Base-by-base conservation (phyloP, 192 early-diverging fungal genomes). In the Entophlyctis helioformis region DNA sequence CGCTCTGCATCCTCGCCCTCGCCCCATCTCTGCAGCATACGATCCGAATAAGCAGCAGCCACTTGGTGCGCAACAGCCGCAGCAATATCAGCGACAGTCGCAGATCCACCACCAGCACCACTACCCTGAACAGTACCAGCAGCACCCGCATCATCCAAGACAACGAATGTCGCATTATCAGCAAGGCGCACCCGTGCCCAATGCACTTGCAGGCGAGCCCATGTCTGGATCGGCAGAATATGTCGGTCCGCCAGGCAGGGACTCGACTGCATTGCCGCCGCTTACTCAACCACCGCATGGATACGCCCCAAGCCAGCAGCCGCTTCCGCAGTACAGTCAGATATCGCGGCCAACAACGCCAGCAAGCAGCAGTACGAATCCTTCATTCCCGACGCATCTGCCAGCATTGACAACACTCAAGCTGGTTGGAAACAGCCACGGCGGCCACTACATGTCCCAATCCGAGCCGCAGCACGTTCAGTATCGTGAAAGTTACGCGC, bases 141-240 rank as follows among this genome's bases (percentile, higher is more conserved):
- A 46, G 34, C 33, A 31, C 19, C 51, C 13, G 39, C 40, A 18
- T 41, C 32, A 12, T 19, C 33, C 12, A 23, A 36, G 32, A 40
- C 51, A 38, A 36, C 39, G 15, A n/a, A n/a, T n/a, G n/a, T n/a
- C n/a, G 48, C 46, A 42, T 38, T 39, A 50, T 34, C 47, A 50
- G 48, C 56, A 43, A 61, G 9, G 22, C 20, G 44, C 31, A 33
- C 3, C 44, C 12, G 31, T 19, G 22, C 8, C 39, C 16, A 22
- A 41, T 41, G 20, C 39, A 22, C 16, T n/a, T n/a, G 13, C 7
- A 8, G 8, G 21, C 39, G 7, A 18, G 13, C 33, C 8, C 33
- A 34, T 8, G 15, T 34, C 15, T 34, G 9, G 33, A 34, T 10
- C 33, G 33, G 22, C 4, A 23, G 20, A 3, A 23, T 15, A 4